A percentile compares a stretch with the other conserved stretches of the same genome.
Evolutionary conservation across 2,329 filamentous ascomycete species (phyloP).

Genomic region (Bisporella sp.): DNA sequence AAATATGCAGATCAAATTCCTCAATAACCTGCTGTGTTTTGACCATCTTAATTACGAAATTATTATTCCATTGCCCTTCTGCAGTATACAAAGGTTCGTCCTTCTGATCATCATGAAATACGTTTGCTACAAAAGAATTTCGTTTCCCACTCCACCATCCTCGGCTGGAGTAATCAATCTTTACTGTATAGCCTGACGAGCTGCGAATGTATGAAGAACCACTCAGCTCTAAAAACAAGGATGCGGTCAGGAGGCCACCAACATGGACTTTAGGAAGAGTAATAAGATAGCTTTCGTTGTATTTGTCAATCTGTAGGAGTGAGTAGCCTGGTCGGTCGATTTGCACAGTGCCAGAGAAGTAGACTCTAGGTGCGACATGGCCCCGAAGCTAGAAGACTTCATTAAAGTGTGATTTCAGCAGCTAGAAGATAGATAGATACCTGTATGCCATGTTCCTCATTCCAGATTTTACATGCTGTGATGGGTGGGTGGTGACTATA

Average conservation of each 20-base stretch:
- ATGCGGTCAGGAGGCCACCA: constrained; percentile 78
- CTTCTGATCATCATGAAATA: constrained; percentile 63
- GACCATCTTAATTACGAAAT: constrained; percentile 68
- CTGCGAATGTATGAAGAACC: constrained; percentile 77
- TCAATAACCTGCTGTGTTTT: constrained; percentile 46
- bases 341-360: constrained; percentile 86
- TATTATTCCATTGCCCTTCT: constrained; percentile 83
- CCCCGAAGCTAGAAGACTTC: constrained; percentile 50
- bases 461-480: constrained; percentile 89
- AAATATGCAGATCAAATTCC: constrained; percentile 49
- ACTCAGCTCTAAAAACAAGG: constrained; percentile 86
- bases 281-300: constrained; percentile 65
- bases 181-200: constrained; percentile 77
- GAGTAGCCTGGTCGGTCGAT: constrained; percentile 93
- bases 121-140: constrained; percentile 74
- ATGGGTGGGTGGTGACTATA: constrained; percentile 76
- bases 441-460: constrained; percentile 68
- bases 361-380: constrained; percentile 92
- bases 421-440: constrained; percentile 36
- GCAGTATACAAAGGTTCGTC: constrained; percentile 71
- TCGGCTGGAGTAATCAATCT: constrained; percentile 86
- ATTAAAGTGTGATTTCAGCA: background rate
- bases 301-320: constrained; percentile 63
- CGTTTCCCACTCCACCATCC: constrained; percentile 94
- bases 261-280: constrained; percentile 88